phyloP scores from a whole-genome alignment of 2,329 filamentous ascomycete species.

The Alternaria atra region DNA sequence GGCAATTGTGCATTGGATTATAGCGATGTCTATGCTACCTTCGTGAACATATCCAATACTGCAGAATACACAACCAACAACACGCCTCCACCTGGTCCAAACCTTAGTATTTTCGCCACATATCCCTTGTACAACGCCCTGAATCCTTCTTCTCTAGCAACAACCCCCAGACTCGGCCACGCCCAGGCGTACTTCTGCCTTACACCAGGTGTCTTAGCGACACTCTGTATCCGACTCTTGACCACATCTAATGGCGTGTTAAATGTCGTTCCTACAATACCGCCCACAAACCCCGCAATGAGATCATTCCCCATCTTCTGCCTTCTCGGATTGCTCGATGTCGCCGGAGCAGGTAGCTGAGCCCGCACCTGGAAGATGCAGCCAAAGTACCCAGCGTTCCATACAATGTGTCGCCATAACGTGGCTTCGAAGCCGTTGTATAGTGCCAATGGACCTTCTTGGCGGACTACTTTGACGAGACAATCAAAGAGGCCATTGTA shows the following conservation, averaged over 20 bases:
- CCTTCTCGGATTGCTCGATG: conserved; percentile 22
- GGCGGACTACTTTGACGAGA: conserved; percentile 35
- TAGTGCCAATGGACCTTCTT: conserved; percentile 37
- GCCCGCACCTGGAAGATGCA: conserved; percentile 44
- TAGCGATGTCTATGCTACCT: conserved; percentile 17
- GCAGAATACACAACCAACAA: conserved; percentile 43
- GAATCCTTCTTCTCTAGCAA: conserved; percentile 41
- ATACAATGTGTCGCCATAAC: conserved; percentile 44
- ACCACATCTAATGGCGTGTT: conserved; percentile 46
- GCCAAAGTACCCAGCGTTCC: conserved; percentile 46
- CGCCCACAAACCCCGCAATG: conserved; percentile 41
- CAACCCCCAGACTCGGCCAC: conserved; percentile 38
- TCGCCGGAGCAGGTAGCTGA: conserved; percentile 29
- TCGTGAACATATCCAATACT: conserved; percentile 33
- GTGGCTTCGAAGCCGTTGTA: conserved; percentile 47
- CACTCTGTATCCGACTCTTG: conserved; percentile 45
- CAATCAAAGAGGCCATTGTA: conserved; percentile 42
- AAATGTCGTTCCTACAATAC: conserved; percentile 41
- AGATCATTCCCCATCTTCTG: conserved; percentile 43
- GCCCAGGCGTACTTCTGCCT: conserved; percentile 41
- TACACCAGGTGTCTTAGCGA: conserved; percentile 37
- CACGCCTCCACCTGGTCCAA: conserved; percentile 43
- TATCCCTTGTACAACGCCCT: conserved; percentile 44
- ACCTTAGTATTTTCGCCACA: conserved; percentile 42
- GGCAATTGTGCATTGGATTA: neutral